These are phyloP conservation scores for Jaltomata sinuosa DNA, from an alignment of 257 asterid species.

Conservation along the genomic window DNA sequence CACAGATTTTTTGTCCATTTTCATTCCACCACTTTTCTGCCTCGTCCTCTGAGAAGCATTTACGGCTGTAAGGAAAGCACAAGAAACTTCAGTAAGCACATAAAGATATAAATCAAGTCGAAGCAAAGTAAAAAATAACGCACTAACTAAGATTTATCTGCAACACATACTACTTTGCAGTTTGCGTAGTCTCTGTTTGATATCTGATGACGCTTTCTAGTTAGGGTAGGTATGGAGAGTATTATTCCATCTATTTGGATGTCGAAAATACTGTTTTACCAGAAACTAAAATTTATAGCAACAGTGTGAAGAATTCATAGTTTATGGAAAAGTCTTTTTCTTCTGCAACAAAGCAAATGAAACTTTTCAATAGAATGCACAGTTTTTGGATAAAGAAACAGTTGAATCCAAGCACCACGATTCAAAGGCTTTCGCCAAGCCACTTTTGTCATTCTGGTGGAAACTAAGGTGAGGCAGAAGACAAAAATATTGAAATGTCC, in stretches of 20 bases:
- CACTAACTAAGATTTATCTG: background rate
- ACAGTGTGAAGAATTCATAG: background rate
- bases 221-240: background rate
- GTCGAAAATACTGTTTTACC: background rate
- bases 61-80: slow-evolving; percentile 43
- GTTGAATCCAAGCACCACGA: background rate
- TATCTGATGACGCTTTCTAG: background rate
- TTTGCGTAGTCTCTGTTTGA: background rate
- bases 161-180: background rate
- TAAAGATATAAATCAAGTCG: background rate
- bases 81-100: background rate
- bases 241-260: background rate
- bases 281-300: background rate
- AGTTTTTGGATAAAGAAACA: background rate
- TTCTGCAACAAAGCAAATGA: background rate
- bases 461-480: background rate
- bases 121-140: background rate
- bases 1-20: slow-evolving; percentile 48
- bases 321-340: background rate
- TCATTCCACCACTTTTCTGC: slow-evolving; percentile 93
- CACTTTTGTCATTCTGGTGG: background rate
- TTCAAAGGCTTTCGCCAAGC: background rate
- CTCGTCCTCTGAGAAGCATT: slow-evolving; percentile 64
- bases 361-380: background rate
- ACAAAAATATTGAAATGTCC: background rate